Evolutionary conservation across 164 flowering plant genomes (phyloP).

Genomic region (Umbilicus rupestris): DNA sequence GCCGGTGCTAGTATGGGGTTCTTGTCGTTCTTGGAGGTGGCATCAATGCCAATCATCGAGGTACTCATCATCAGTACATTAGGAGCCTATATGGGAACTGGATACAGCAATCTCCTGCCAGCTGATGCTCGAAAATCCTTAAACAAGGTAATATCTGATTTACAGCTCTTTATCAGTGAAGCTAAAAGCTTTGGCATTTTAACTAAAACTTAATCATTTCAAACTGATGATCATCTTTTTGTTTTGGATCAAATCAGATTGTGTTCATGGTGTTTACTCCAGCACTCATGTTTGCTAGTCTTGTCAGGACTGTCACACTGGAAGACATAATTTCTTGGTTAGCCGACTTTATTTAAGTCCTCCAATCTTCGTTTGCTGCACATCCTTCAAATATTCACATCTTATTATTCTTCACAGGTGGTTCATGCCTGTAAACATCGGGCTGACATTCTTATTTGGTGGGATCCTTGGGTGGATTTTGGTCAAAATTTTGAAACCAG

Average conservation of each 20-base stretch:
- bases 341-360: neutral
- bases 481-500: slow-evolving; percentile 62
- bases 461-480: slow-evolving; percentile 74
- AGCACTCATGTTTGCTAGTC: slow-evolving; percentile 61
- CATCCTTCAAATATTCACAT: neutral
- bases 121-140: slow-evolving; percentile 50
- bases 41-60: slow-evolving; percentile 65
- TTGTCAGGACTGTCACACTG: slow-evolving; percentile 68
- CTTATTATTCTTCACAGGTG: slow-evolving; percentile 41
- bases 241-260: slow-evolving; percentile 29
- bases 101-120: slow-evolving; percentile 45
- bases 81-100: slow-evolving; percentile 72
- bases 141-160: slow-evolving; percentile 47
- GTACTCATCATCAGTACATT: slow-evolving; percentile 56
- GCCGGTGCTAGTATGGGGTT: slow-evolving; percentile 62
- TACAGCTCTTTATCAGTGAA: neutral
- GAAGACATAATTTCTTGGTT: slow-evolving; percentile 88
- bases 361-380: neutral
- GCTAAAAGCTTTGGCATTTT: no score
- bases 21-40: slow-evolving; percentile 57
- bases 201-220: neutral
- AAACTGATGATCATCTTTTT: neutral
- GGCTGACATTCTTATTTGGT: slow-evolving; percentile 64
- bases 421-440: slow-evolving; percentile 92
- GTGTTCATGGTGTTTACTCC: slow-evolving; percentile 84